Percentiles rank a stretch among this genome's conserved stretches.
Evolutionary conservation across 768 basidiomycete genomes (phyloP).

Genomic region (Daedaleopsis nitida): DNA sequence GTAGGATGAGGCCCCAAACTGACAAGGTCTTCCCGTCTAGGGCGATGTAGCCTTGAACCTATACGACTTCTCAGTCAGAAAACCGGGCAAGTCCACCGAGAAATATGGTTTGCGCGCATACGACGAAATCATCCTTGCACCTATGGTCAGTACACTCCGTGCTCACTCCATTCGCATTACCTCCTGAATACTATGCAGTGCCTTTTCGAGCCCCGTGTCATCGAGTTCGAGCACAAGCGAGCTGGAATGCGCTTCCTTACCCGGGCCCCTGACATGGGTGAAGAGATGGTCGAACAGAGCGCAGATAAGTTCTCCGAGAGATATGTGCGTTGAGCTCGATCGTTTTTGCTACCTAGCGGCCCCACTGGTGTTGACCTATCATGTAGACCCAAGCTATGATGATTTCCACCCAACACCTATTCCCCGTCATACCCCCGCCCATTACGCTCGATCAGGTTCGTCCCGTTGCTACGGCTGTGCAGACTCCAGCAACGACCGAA

Average conservation of each 20-base stretch:
- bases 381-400: constrained; percentile 86
- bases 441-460: constrained; percentile 7
- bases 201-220: constrained; percentile 89
- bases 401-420: constrained; percentile 83
- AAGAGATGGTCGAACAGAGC: constrained; percentile 61
- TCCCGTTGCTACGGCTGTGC: constrained; percentile 16
- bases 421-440: constrained; percentile 31
- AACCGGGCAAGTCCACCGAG: constrained; percentile 72
- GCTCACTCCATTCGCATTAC: background rate
- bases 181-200: constrained; percentile 48
- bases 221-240: constrained; percentile 84
- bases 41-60: constrained; percentile 86
- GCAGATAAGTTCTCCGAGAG: constrained; percentile 45
- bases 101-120: constrained; percentile 92
- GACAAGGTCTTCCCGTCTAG: constrained; percentile 41
- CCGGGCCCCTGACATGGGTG: constrained; percentile 59
- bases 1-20: background rate
- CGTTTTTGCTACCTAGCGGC: background rate
- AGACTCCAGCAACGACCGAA: constrained; percentile 24
- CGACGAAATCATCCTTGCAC: constrained; percentile 93
- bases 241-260: constrained; percentile 50
- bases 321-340: constrained; percentile 18
- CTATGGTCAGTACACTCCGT: constrained; percentile 63
- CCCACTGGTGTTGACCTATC: background rate
- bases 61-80: constrained; percentile 87